Evolutionary conservation across 352 stramenopile genomes (phyloP).

Genomic region (Phytophthora pluvialis): DNA sequence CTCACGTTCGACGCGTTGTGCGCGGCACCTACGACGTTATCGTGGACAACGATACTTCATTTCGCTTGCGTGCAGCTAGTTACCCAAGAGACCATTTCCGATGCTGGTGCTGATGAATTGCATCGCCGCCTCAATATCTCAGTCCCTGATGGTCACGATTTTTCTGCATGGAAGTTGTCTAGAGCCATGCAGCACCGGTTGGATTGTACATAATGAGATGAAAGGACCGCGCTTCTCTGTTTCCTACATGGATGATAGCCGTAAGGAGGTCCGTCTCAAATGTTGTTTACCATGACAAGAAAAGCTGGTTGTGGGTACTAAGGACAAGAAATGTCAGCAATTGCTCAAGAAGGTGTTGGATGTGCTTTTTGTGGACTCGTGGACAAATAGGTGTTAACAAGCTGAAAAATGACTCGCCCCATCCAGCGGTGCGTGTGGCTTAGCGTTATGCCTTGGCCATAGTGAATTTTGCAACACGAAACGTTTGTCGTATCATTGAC

Average conservation of each 20-base stretch:
- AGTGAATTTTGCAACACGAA: too few relatives aligned
- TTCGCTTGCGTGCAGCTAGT: not conserved
- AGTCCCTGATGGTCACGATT: not conserved
- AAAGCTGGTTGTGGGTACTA: too few relatives aligned
- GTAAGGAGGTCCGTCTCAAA: constrained; percentile 24
- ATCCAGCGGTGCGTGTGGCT: too few relatives aligned
- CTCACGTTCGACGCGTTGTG: not conserved
- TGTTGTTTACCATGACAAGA: constrained; percentile 10
- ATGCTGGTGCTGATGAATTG: constrained; percentile 2
- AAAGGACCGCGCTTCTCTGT: constrained; percentile 15
- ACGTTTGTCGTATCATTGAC: too few relatives aligned
- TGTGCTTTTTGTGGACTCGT: not conserved
- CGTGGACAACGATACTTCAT: constrained; percentile 10
- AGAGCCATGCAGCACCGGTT: constrained; percentile 14
- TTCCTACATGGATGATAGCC: constrained; percentile 15
- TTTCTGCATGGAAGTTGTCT: constrained; percentile 23
- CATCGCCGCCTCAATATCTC: constrained; percentile 11
- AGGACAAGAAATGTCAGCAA: too few relatives aligned
- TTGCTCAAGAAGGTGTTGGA: constrained; percentile 7
- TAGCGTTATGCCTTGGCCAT: too few relatives aligned
- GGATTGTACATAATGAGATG: constrained; percentile 3
- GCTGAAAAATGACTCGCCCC: too few relatives aligned
- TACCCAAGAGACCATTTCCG: not conserved
- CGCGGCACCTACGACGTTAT: constrained; percentile 5
- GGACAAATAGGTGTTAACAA: too few relatives aligned